A percentile compares a stretch with the other conserved stretches of the same genome.
Conservation (phyloP, 192 early-diverging fungal genomes). For the Gonapodya sp. region DNA sequence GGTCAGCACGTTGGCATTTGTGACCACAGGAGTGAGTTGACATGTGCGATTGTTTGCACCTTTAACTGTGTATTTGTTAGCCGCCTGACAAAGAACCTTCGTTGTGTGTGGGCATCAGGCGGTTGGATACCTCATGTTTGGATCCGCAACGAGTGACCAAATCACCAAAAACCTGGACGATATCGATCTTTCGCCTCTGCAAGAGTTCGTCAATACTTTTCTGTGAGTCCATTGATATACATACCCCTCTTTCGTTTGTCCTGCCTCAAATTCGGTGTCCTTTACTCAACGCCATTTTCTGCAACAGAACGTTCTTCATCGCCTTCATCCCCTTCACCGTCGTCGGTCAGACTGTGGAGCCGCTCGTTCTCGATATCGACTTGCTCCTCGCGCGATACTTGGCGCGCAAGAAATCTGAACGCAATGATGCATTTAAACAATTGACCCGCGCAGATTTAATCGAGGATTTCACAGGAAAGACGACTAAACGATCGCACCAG, state of each 20-base stretch:
- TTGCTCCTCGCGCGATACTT: background rate
- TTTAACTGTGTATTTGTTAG: no score
- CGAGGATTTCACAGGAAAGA: background rate
- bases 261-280: background rate
- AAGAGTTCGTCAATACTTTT: background rate
- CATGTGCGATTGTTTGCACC: background rate
- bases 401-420: background rate
- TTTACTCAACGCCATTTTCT: background rate
- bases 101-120: no score
- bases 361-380: background rate
- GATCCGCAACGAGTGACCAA: background rate
- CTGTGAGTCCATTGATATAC: background rate
- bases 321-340: background rate
- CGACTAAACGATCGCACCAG: background rate
- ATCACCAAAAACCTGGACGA: background rate
- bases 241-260: no score
- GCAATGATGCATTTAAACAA: background rate
- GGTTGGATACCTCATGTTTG: slow-evolving; percentile 4
- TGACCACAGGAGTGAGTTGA: background rate
- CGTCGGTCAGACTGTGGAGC: background rate
- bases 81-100: no score
- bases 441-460: no score
- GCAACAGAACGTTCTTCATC: background rate
- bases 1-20: background rate
- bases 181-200: background rate